phyloP scores from a whole-genome alignment of 148 eudicot genomes.

The Cornus suecica region DNA sequence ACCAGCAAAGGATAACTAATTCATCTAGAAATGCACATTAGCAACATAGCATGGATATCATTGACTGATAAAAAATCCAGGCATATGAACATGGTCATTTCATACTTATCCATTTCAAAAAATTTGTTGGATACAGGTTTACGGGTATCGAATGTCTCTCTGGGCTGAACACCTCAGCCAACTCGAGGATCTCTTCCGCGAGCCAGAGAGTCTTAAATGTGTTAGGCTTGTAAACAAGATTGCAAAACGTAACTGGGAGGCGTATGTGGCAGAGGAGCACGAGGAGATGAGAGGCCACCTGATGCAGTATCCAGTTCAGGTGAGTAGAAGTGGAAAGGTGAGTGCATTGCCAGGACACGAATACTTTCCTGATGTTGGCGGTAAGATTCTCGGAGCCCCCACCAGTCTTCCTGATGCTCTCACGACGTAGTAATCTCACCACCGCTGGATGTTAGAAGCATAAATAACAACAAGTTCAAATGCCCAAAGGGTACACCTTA shows the following conservation, averaged over 20 bases:
- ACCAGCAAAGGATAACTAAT: background rate
- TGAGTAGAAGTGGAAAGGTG: conserved; percentile 21
- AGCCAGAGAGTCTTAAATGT: conserved; percentile 14
- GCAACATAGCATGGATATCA: background rate
- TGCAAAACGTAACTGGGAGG: conserved; percentile 20
- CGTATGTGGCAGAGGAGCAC: conserved; percentile 13
- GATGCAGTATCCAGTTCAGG: conserved; percentile 27
- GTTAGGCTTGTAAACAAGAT: conserved; percentile 17
- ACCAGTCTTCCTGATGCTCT: conserved; percentile 37
- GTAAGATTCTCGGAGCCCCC: conserved; percentile 37
- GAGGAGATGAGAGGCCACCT: conserved; percentile 22
- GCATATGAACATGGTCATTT: background rate
- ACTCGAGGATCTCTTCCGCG: conserved; percentile 5
- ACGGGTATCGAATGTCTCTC: conserved; percentile 27
- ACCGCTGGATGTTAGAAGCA: background rate
- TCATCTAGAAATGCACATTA: background rate
- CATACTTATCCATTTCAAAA: background rate
- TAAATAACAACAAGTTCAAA: too few relatives aligned
- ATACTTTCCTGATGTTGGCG: conserved; percentile 40
- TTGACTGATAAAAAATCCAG: background rate
- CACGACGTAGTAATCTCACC: conserved; percentile 17
- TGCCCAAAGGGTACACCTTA: too few relatives aligned
- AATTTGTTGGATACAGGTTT: conserved; percentile 14
- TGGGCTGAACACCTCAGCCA: conserved; percentile 25
- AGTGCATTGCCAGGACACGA: conserved; percentile 23